These are phyloP conservation scores for Corinectria fuckeliana DNA, from an alignment of 2,329 filamentous ascomycete species.

Conservation along the genomic window DNA sequence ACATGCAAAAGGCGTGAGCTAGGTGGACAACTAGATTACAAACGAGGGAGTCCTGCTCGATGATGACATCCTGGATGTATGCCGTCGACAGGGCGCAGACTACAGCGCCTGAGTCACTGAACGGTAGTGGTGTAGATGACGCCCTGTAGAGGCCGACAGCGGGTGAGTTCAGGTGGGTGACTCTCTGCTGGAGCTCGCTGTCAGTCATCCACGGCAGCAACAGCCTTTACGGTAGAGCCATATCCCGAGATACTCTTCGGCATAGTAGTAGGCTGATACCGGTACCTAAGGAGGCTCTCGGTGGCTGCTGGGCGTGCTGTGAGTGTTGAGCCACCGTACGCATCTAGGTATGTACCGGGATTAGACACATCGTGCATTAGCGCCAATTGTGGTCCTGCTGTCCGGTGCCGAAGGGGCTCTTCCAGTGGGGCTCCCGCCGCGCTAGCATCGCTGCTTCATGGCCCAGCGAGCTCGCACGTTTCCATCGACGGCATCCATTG, in stretches of 20 bases:
- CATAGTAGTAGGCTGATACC: slow-evolving; percentile 21
- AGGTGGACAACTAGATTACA: not conserved
- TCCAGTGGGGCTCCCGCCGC: slow-evolving; percentile 15
- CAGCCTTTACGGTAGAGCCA: slow-evolving; percentile 1
- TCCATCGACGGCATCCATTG: not conserved
- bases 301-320: slow-evolving; percentile 3
- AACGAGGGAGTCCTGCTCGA: not conserved
- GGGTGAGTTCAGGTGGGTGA: not conserved
- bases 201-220: slow-evolving; percentile 1
- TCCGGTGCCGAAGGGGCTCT: slow-evolving; percentile 31
- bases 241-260: slow-evolving; percentile 16
- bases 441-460: slow-evolving; percentile 27
- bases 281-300: slow-evolving; percentile 12
- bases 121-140: not conserved
- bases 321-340: slow-evolving; percentile 17
- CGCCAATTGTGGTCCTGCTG: slow-evolving; percentile 27
- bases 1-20: not conserved
- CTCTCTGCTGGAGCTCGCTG: too few relatives aligned
- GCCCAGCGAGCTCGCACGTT: slow-evolving; percentile 8
- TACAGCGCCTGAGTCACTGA: slow-evolving; percentile 2
- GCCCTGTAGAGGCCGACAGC: slow-evolving; percentile 2
- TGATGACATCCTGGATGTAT: not conserved
- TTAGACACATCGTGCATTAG: slow-evolving; percentile 42
- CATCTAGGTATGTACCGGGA: too few relatives aligned
- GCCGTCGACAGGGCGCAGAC: not conserved